Evolutionary conservation across 345 rosid genomes (phyloP).

Genomic region (Eutrema heterophyllum): DNA sequence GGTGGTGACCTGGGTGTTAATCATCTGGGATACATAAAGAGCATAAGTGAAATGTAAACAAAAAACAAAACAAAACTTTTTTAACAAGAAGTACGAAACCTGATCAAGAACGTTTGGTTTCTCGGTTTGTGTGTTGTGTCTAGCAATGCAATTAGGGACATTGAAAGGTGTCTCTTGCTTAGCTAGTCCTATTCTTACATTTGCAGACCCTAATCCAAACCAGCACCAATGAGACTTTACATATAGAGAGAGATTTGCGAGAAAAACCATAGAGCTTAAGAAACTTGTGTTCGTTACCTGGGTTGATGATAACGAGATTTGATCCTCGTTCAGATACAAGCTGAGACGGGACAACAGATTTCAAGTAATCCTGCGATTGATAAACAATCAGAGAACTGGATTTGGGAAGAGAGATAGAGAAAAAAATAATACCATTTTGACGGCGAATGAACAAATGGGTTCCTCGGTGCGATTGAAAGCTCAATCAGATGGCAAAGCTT

Average conservation of each 20-base stretch:
- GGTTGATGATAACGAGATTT: constrained; percentile 80
- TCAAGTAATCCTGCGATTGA: constrained; percentile 81
- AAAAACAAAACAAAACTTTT: neutral
- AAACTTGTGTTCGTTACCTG: constrained; percentile 30
- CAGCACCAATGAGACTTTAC: neutral
- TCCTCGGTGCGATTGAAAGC: neutral
- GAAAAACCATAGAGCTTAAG: too few relatives aligned
- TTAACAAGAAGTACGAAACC: constrained; percentile 34
- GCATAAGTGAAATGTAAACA: neutral
- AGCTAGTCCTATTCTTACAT: constrained; percentile 76
- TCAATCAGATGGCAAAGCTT: neutral
- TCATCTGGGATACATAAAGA: constrained; percentile 38
- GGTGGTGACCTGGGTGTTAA: constrained; percentile 75
- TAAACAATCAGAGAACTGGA: neutral
- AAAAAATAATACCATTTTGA: neutral
- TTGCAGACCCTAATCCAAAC: constrained; percentile 54
- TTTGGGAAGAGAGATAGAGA: neutral
- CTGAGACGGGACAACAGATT: constrained; percentile 85
- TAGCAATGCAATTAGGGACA: constrained; percentile 84
- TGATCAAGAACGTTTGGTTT: constrained; percentile 59
- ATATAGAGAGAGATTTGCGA: too few relatives aligned
- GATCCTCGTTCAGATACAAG: constrained; percentile 83
- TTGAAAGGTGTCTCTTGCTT: constrained; percentile 64
- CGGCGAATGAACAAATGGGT: neutral
- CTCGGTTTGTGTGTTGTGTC: constrained; percentile 41